phyloP scores from a whole-genome alignment of 2,329 filamentous ascomycete genomes.

The Cladophialophora bantiana region DNA sequence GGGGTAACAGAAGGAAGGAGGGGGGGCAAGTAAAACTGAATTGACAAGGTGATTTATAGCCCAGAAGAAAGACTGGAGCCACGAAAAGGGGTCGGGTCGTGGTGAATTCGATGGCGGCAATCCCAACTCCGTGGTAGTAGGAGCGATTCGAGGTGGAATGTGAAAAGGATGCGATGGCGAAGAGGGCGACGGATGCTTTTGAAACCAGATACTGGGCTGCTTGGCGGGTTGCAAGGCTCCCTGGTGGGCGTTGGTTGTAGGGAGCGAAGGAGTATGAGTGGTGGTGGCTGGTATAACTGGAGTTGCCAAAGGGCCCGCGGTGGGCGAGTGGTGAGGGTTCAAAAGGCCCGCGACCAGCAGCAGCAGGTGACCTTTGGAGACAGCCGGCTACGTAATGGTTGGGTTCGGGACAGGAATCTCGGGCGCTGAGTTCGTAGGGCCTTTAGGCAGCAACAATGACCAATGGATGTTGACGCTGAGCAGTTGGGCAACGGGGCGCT shows the following conservation, averaged over 20 bases:
- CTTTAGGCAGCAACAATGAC: slow-evolving; percentile 13
- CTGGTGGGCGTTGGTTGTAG: slow-evolving; percentile 6
- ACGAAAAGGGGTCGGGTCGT: slow-evolving; percentile 36
- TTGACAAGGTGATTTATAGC: slow-evolving; percentile 26
- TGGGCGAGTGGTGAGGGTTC: not conserved
- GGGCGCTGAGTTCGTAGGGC: not conserved
- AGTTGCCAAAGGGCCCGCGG: slow-evolving; percentile 13
- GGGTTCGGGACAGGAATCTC: not conserved
- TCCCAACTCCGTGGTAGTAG: not conserved
- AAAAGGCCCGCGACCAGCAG: slow-evolving; percentile 15
- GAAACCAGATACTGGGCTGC: slow-evolving; percentile 6
- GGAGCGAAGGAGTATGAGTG: slow-evolving; percentile 6
- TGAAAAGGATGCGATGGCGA: not conserved
- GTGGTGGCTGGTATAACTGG: slow-evolving; percentile 19
- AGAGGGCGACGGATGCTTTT: slow-evolving; percentile 6
- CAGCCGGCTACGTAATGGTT: slow-evolving; percentile 21
- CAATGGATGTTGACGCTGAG: slow-evolving; percentile 1
- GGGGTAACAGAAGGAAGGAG: slow-evolving; percentile 18
- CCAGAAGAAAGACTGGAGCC: slow-evolving; percentile 34
- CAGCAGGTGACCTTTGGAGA: slow-evolving; percentile 8
- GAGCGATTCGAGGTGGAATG: not conserved
- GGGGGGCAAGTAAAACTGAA: slow-evolving; percentile 24
- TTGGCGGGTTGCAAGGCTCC: slow-evolving; percentile 30
- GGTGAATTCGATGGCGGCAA: slow-evolving; percentile 24
- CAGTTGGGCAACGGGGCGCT: slow-evolving; percentile 3